Base-by-base conservation (phyloP, 441 rosid species). In the Manihot esculenta region DNA sequence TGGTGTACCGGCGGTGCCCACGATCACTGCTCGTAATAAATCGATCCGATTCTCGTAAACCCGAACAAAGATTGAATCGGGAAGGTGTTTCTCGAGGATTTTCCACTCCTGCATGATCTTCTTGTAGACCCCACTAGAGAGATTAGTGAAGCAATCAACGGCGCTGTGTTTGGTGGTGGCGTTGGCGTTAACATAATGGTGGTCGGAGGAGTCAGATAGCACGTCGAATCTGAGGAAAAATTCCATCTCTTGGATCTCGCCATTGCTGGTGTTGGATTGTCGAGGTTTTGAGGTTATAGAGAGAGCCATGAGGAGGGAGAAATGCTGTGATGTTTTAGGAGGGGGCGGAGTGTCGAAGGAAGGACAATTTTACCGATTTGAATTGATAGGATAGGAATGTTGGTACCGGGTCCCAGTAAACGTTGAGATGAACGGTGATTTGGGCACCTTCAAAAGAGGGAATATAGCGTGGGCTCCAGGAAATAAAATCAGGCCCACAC, bases 91-190 rank as follows among this genome's bases (percentile, higher is more conserved):
- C 45, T 78, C 76, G 0, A 87, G 86, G 57, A 83, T 74, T 67
- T 65, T 78, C 88, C 88, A 87, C 56, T 87, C 92, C 11, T 77
- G 68, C 82, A 80, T 77, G 72, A 87, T 85, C 77, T 67, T 78
- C 79, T 77, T 88, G 70, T 72, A 78, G 58, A 70, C 76, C 10
- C 57, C 66, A 0, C 67, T 62, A 1, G 80, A 33, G 35, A 62
- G 49, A 26, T 71, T 66, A 70, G 65, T 13, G 74, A 78, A 78
- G 61, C 50, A 50, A 68, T 65, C 78, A 7, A 49, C 54, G 3
- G 38, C 64, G 42, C 15, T 48, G 54, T 23, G 47, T n/a, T 74
- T 76, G 61, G 20, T 3, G 10, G 23, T 44, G 67, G 3, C 35
- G 72, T 30, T 66, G 53, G 13, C 17, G 62, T 10, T 45, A 66